Percentiles rank a stretch among this genome's conserved stretches.
Evolutionary conservation across 257 asterid genomes (phyloP).

Genomic region (Ophiorrhiza pumila): DNA sequence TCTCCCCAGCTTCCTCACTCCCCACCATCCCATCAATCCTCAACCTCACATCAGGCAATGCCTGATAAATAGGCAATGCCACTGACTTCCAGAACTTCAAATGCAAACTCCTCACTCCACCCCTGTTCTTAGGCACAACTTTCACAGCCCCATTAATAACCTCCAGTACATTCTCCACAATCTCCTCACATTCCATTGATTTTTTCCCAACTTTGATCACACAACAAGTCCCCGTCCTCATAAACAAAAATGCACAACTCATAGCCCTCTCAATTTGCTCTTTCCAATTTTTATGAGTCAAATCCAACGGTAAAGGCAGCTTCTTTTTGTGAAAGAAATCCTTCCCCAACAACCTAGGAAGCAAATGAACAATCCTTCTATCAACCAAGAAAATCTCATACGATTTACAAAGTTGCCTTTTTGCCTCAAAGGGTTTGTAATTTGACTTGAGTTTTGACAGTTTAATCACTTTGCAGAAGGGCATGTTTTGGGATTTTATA

Average conservation of each 20-base stretch:
- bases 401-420: constrained; percentile 72
- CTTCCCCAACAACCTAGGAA: constrained; percentile 82
- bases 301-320: constrained; percentile 76
- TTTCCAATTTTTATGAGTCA: constrained; percentile 60
- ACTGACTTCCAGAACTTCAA: constrained; percentile 68
- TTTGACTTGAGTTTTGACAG: constrained; percentile 67
- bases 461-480: constrained; percentile 55
- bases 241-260: constrained; percentile 54
- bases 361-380: constrained; percentile 69
- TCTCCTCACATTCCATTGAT: constrained; percentile 55
- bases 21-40: constrained; percentile 54
- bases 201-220: constrained; percentile 74
- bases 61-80: constrained; percentile 80
- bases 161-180: constrained; percentile 59
- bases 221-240: constrained; percentile 77
- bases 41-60: constrained; percentile 72
- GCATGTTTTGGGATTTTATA: constrained; percentile 49
- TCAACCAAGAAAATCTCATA: constrained; percentile 72
- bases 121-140: constrained; percentile 71
- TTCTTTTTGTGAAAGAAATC: constrained; percentile 77
- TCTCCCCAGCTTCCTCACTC: constrained; percentile 19
- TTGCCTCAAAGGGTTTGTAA: constrained; percentile 76
- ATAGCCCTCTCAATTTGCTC: constrained; percentile 62
- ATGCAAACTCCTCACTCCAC: constrained; percentile 82
- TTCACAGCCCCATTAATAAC: constrained; percentile 50